Percentiles rank a stretch among this genome's conserved stretches.
phyloP scores from a whole-genome alignment of 768 basidiomycete genomes.

The Pseudohyphozyma bogoriensis region DNA sequence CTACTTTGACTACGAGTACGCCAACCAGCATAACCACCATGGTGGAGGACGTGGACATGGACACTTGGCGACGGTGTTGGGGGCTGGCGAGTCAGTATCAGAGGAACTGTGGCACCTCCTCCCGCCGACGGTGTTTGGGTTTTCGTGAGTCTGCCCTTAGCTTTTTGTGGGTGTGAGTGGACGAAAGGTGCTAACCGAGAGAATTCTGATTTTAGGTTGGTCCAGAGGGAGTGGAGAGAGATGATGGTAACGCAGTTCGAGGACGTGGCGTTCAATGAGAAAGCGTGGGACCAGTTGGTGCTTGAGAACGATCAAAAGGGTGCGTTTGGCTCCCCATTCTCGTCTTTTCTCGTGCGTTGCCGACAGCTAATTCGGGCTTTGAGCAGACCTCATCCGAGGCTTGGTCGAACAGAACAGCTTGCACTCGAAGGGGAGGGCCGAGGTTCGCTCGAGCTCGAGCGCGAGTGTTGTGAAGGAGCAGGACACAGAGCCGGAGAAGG shows the following conservation, averaged over 20 bases:
- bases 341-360: not conserved
- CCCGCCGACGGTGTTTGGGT: constrained; percentile 4
- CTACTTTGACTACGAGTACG: too few relatives aligned
- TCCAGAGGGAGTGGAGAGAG: constrained; percentile 14
- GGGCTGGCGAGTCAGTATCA: too few relatives aligned
- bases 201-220: too few relatives aligned
- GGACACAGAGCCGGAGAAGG: not conserved
- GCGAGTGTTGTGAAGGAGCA: constrained; percentile 26
- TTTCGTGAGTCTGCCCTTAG: not conserved
- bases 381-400: constrained; percentile 48
- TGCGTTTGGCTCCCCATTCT: too few relatives aligned
- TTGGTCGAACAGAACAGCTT: constrained; percentile 54
- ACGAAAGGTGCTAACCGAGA: not conserved
- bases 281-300: constrained; percentile 54
- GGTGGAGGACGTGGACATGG: too few relatives aligned
- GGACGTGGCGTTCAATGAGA: constrained; percentile 50
- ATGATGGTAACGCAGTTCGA: constrained; percentile 44
- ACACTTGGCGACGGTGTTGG: too few relatives aligned
- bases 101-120: constrained; percentile 5
- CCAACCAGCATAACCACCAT: too few relatives aligned
- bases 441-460: too few relatives aligned
- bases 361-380: constrained; percentile 32
- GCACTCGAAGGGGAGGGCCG: too few relatives aligned
- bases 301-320: constrained; percentile 33
- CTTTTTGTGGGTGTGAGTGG: not conserved